Conservation (phyloP, 768 basidiomycete species). For the Chalciporus pseudorubinellus region DNA sequence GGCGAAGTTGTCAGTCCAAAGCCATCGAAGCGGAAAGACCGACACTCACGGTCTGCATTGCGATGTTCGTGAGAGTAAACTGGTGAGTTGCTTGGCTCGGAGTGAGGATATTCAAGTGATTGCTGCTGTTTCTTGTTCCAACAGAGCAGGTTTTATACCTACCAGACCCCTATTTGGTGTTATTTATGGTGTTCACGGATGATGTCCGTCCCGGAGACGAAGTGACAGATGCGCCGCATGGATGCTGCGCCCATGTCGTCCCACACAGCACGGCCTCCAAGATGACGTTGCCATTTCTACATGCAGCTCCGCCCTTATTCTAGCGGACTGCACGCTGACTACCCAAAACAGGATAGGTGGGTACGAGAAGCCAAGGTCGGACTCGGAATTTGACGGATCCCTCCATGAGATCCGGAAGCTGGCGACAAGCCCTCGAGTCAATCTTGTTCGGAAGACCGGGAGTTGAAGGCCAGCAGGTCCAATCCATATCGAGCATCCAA, state of each 20-base stretch:
- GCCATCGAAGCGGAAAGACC: neutral
- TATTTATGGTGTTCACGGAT: neutral
- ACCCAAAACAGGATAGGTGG: neutral
- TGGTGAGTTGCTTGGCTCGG: neutral
- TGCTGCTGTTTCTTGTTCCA: neutral
- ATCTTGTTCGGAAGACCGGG: too few species aligned
- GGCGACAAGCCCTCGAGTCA: neutral
- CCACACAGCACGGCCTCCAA: neutral
- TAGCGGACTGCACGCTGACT: neutral
- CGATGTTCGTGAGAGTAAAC: constrained; percentile 1
- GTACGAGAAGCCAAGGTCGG: neutral
- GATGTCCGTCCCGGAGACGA: neutral
- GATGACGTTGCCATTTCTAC: neutral
- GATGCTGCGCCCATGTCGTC: neutral
- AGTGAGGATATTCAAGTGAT: neutral
- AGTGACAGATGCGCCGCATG: neutral
- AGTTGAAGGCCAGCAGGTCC: too few species aligned
- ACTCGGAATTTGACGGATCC: neutral
- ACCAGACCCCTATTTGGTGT: constrained; percentile 2
- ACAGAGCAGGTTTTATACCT: constrained; percentile 1
- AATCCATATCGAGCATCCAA: too few species aligned
- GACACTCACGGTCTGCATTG: constrained; percentile 23
- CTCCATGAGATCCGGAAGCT: neutral
- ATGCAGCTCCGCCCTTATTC: neutral
- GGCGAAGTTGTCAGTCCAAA: neutral